Percentiles rank a stretch among this genome's conserved stretches.
Evolutionary conservation across 139 green algal species (phyloP).

Genomic region (Yamagishiella unicocca): DNA sequence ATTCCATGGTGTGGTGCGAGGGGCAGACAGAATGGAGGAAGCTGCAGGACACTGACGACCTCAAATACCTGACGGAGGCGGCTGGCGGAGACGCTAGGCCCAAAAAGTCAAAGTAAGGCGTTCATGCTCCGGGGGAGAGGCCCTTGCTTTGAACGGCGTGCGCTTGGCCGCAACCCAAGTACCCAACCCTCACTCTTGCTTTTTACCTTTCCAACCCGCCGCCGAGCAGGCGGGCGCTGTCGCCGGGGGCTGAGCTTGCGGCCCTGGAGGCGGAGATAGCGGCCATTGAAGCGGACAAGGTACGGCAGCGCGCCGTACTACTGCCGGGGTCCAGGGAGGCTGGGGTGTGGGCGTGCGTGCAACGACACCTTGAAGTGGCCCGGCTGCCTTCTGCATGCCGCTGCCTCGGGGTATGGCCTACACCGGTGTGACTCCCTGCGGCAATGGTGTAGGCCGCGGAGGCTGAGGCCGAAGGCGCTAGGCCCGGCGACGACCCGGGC

Average conservation of each 20-base stretch:
- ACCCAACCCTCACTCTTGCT: not conserved
- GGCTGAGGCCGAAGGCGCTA: not conserved
- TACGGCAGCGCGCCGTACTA: no score
- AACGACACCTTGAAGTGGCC: no score
- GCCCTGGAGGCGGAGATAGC: constrained; percentile 77
- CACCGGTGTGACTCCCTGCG: no score
- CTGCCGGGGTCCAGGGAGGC: no score
- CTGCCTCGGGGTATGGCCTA: no score
- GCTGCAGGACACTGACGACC: constrained; percentile 46
- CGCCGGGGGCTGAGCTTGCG: constrained; percentile 62
- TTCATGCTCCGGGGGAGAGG: not conserved
- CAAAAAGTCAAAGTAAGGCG: constrained; percentile 20
- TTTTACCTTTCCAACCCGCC: not conserved
- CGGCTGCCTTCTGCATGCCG: no score
- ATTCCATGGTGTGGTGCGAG: constrained; percentile 55
- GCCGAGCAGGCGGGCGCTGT: not conserved
- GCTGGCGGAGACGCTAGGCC: not conserved
- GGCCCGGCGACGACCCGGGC: constrained; percentile 48
- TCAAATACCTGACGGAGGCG: constrained; percentile 37
- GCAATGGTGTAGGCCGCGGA: not conserved
- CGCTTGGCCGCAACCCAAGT: not conserved
- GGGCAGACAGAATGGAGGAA: constrained; percentile 49
- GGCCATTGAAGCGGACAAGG: constrained; percentile 64
- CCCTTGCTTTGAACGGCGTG: not conserved
- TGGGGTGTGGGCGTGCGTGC: no score